These are phyloP conservation scores for Rubia peregrina DNA, from an alignment of 305 asterid genomes.

Conservation along the genomic window DNA sequence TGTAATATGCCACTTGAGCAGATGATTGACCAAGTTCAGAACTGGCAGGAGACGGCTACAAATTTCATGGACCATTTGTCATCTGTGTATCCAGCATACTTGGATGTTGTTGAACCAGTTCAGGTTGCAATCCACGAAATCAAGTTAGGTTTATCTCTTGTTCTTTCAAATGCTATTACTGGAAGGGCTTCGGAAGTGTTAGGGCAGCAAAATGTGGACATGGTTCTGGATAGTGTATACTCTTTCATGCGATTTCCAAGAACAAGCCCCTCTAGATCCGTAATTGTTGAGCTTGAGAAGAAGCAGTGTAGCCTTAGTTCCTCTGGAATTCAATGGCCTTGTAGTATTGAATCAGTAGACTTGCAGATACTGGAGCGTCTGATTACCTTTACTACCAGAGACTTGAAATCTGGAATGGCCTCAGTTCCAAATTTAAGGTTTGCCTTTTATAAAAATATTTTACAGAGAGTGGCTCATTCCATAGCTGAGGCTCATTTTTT, in stretches of 20 bases:
- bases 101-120: slow-evolving; percentile 73
- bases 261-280: slow-evolving; percentile 38
- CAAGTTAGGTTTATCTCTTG: slow-evolving; percentile 76
- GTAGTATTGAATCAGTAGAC: slow-evolving; percentile 33
- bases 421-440: slow-evolving; percentile 45
- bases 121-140: slow-evolving; percentile 80
- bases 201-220: slow-evolving; percentile 34
- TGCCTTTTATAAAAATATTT: slow-evolving; percentile 54
- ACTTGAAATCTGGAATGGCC: slow-evolving; percentile 28
- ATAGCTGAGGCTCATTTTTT: slow-evolving; percentile 57
- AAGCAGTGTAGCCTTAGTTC: slow-evolving; percentile 31
- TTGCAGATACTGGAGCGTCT: slow-evolving; percentile 41
- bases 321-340: slow-evolving; percentile 47
- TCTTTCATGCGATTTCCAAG: slow-evolving; percentile 80
- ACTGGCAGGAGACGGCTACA: slow-evolving; percentile 77
- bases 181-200: slow-evolving; percentile 26
- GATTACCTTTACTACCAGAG: slow-evolving; percentile 24
- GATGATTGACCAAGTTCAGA: slow-evolving; percentile 39
- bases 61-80: slow-evolving; percentile 61
- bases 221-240: slow-evolving; percentile 41
- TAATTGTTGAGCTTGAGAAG: slow-evolving; percentile 28
- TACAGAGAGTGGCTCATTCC: slow-evolving; percentile 49
- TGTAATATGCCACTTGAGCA: slow-evolving; percentile 29
- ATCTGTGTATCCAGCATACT: slow-evolving; percentile 51
- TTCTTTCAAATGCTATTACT: slow-evolving; percentile 40